phyloP scores from a whole-genome alignment of 768 basidiomycete genomes.

The Calocera viscosa region DNA sequence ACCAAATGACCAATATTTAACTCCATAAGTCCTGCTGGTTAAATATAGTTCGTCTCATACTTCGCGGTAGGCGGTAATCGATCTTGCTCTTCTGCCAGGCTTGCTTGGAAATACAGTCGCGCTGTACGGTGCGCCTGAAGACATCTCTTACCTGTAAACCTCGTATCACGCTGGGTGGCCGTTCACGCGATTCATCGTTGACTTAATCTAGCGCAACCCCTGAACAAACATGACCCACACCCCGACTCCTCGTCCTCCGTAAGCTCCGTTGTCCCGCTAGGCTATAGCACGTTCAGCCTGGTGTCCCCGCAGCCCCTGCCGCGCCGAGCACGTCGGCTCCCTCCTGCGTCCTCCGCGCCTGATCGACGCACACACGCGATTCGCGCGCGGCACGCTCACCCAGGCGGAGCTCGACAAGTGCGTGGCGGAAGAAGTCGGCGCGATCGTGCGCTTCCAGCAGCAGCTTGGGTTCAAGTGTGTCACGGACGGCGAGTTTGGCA shows the following conservation, averaged over 20 bases:
- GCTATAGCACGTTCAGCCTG: not conserved
- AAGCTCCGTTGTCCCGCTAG: not conserved
- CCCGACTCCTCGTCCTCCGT: not conserved
- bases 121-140: no score
- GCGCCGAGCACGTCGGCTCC: conserved; percentile 4
- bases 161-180: no score
- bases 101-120: no score
- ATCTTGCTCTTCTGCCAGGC: not conserved
- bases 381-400: not conserved
- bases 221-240: not conserved
- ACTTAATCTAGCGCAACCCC: not conserved
- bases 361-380: not conserved
- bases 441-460: not conserved
- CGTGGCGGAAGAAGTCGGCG: not conserved
- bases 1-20: no score
- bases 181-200: no score
- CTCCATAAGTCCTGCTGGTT: no score
- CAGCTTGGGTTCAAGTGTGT: not conserved
- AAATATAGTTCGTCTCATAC: no score
- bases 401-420: not conserved
- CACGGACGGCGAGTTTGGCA: not conserved
- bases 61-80: no score
- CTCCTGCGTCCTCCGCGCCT: not conserved
- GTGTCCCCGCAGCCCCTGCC: not conserved
- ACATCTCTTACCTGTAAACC: no score